Evolutionary conservation across 2,329 filamentous ascomycete species (phyloP).

Genomic region (Hypoxylon sp.): DNA sequence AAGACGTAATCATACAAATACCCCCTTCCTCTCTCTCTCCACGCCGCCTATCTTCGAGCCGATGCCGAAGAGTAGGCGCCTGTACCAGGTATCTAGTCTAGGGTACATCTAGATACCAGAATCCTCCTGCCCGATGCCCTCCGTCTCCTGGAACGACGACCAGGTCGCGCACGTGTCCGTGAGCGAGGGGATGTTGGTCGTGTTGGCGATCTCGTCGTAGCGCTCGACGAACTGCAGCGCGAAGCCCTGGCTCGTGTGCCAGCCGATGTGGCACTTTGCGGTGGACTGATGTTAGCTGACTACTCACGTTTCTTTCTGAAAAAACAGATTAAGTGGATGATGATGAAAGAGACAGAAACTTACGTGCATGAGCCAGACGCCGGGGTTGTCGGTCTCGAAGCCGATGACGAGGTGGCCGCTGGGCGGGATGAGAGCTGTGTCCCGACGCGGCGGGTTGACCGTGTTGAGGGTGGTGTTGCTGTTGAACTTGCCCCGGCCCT

Average conservation of each 20-base stretch:
- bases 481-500: conserved; percentile 43
- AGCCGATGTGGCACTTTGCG: conserved; percentile 55
- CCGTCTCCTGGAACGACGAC: conserved; percentile 37
- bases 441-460: conserved; percentile 57
- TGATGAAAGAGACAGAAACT: too few relatives aligned
- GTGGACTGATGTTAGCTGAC: conserved; percentile 5
- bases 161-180: conserved; percentile 41
- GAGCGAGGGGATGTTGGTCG: conserved; percentile 36
- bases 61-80: too few relatives aligned
- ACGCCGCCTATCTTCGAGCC: too few relatives aligned
- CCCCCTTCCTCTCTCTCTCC: too few relatives aligned
- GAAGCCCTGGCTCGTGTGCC: conserved; percentile 58
- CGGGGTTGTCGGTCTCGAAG: conserved; percentile 61
- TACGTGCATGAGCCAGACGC: conserved; percentile 53
- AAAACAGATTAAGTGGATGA: background rate
- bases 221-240: conserved; percentile 59
- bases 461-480: conserved; percentile 45
- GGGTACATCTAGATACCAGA: conserved; percentile 42
- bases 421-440: conserved; percentile 55
- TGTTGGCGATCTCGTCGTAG: conserved; percentile 38
- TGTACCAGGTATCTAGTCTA: too few relatives aligned
- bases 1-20: too few relatives aligned
- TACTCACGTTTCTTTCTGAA: background rate
- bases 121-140: conserved; percentile 38
- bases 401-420: conserved; percentile 58